phyloP scores from a whole-genome alignment of 2,329 filamentous ascomycete genomes.

The Acrodontium crateriforme region DNA sequence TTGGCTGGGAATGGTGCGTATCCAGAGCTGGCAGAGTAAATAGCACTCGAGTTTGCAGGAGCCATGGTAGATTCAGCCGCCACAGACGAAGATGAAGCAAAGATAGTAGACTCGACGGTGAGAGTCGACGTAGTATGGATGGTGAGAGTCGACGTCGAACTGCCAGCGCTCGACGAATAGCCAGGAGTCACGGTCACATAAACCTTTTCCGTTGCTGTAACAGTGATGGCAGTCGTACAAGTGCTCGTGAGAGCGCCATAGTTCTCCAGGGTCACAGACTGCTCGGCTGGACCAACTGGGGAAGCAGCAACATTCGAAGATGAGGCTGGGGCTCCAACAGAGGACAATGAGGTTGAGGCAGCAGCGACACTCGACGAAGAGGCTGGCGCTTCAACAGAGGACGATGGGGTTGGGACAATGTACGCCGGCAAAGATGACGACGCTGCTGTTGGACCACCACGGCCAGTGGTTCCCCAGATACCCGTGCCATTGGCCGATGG shows the following conservation, averaged over 20 bases:
- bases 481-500: slow-evolving; percentile 15
- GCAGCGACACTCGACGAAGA: not conserved
- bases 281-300: slow-evolving; percentile 2
- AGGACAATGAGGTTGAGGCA: slow-evolving; percentile 1
- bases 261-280: slow-evolving; percentile 3
- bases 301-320: not conserved
- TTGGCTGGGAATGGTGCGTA: too few species aligned
- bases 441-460: slow-evolving; percentile 3
- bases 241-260: slow-evolving; percentile 7
- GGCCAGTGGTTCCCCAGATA: slow-evolving; percentile 14
- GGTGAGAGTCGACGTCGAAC: too few species aligned
- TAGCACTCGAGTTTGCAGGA: too few species aligned
- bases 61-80: too few species aligned
- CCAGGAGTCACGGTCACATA: slow-evolving; percentile 2
- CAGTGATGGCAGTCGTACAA: slow-evolving; percentile 4
- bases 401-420: slow-evolving; percentile 11
- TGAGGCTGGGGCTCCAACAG: slow-evolving; percentile 1
- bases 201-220: slow-evolving; percentile 3
- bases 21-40: too few species aligned
- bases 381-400: slow-evolving; percentile 4
- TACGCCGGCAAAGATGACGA: slow-evolving; percentile 2
- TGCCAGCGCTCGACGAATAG: too few species aligned
- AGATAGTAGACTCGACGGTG: slow-evolving; percentile 2
- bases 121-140: slow-evolving; percentile 3
- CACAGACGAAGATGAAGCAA: too few species aligned